Evolutionary conservation across 345 rosid species (phyloP).

Genomic region (Citrus inodora): DNA sequence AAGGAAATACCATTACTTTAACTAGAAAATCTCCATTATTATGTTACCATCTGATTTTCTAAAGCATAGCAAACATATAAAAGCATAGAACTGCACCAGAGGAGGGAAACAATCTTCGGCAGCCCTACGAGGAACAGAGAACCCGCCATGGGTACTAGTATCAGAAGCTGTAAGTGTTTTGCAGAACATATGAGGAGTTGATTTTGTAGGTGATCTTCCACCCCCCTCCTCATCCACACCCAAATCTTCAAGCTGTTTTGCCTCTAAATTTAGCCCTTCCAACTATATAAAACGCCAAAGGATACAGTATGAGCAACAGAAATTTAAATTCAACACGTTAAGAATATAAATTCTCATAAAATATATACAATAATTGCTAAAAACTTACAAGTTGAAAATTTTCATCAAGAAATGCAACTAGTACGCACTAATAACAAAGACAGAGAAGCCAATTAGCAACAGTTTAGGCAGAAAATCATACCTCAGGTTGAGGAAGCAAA

Average conservation of each 20-base stretch:
- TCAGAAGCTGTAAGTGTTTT: constrained; percentile 90
- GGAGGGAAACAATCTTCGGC: constrained; percentile 93
- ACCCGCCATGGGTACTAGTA: constrained; percentile 94
- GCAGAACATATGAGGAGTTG: constrained; percentile 85
- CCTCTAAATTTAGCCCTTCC: constrained; percentile 42
- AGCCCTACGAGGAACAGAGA: constrained; percentile 87
- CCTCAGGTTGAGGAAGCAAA: constrained; percentile 77
- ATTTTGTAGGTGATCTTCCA: constrained; percentile 49
- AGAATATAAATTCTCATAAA: not conserved
- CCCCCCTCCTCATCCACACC: constrained; percentile 51
- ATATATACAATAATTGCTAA: not conserved
- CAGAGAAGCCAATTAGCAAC: not conserved
- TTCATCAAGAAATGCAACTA: not conserved
- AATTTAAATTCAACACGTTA: constrained; percentile 1
- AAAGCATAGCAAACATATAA: not conserved
- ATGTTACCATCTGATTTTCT: not conserved
- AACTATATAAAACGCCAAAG: constrained; percentile 37
- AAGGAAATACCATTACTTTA: not conserved
- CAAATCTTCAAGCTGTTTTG: constrained; percentile 44
- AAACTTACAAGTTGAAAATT: not conserved
- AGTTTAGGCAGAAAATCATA: constrained; percentile 14
- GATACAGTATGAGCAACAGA: not conserved
- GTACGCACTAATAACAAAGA: not conserved
- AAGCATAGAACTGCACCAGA: constrained; percentile 39
- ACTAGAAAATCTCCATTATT: not conserved